Percentiles rank a stretch among this genome's conserved stretches.
Conservation (phyloP, 2,329 filamentous ascomycete genomes). For the Herpotrichia juniperi region DNA sequence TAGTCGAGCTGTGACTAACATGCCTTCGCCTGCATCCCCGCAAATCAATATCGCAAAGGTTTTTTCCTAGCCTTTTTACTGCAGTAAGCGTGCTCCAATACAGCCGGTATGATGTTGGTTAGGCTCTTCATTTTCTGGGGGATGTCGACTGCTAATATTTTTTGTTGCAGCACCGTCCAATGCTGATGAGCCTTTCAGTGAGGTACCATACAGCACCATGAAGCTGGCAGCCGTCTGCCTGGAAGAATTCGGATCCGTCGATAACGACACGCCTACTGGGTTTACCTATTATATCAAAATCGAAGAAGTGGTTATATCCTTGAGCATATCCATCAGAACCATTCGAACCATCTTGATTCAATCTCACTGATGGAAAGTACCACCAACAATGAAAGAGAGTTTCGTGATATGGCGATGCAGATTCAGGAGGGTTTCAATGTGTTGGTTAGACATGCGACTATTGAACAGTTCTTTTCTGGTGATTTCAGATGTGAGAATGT, state of each 20-base stretch:
- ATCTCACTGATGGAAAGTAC: background rate
- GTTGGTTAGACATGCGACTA: background rate
- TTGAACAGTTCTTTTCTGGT: background rate
- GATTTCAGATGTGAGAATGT: background rate
- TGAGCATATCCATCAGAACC: background rate
- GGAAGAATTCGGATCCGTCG: background rate
- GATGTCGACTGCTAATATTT: background rate
- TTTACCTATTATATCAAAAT: background rate
- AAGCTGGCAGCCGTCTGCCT: background rate
- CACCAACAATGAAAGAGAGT: background rate
- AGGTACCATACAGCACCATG: background rate
- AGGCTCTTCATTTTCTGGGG: constrained; percentile 9
- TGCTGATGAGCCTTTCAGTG: background rate
- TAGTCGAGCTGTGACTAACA: too few species aligned
- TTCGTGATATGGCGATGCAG: background rate
- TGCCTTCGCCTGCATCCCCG: background rate
- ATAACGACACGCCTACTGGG: background rate
- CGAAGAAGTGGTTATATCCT: background rate
- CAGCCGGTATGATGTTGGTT: constrained; percentile 5
- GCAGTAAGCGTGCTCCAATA: background rate
- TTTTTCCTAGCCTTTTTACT: constrained; percentile 6
- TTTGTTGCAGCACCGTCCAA: background rate
- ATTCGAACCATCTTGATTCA: background rate
- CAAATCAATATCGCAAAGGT: background rate
- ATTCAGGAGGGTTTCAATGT: background rate